phyloP scores from a whole-genome alignment of 441 rosid species.

The Jatropha multifida region DNA sequence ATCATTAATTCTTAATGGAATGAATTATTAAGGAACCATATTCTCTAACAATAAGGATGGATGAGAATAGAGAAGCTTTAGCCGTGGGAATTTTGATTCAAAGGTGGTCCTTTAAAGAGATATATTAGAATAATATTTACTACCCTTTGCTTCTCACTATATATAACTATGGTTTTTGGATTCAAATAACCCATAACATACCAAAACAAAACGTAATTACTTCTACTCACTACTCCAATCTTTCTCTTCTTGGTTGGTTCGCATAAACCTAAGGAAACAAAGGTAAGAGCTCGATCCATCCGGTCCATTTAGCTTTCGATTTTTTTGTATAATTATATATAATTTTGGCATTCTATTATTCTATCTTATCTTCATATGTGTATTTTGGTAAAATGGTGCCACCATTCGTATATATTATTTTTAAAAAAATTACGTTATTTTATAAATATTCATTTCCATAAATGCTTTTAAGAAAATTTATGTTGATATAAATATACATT shows the following conservation, averaged over 20 bases:
- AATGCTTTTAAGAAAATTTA: too few species aligned
- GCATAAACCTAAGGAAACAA: not conserved
- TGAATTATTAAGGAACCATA: slow-evolving; percentile 32
- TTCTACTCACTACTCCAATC: too few species aligned
- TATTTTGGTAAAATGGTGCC: too few species aligned
- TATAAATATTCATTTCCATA: too few species aligned
- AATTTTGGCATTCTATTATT: not conserved
- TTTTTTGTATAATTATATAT: not conserved
- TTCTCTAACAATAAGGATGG: slow-evolving; percentile 42
- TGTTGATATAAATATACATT: too few species aligned
- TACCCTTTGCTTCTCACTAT: not conserved
- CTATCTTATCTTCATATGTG: too few species aligned
- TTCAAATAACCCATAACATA: not conserved
- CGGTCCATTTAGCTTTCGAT: not conserved
- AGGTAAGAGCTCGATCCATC: not conserved
- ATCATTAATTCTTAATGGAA: slow-evolving; percentile 15
- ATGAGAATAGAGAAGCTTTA: slow-evolving; percentile 32
- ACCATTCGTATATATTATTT: too few species aligned
- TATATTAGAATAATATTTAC: slow-evolving; percentile 13
- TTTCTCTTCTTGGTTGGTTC: not conserved
- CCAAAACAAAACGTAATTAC: not conserved
- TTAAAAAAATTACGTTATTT: too few species aligned
- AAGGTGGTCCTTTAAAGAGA: slow-evolving; percentile 31
- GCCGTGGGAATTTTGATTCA: slow-evolving; percentile 27
- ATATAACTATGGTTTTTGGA: slow-evolving; percentile 14